phyloP scores from a whole-genome alignment of 1,139 yeast genomes.

The Nakaseomyces uthaithaninus region DNA sequence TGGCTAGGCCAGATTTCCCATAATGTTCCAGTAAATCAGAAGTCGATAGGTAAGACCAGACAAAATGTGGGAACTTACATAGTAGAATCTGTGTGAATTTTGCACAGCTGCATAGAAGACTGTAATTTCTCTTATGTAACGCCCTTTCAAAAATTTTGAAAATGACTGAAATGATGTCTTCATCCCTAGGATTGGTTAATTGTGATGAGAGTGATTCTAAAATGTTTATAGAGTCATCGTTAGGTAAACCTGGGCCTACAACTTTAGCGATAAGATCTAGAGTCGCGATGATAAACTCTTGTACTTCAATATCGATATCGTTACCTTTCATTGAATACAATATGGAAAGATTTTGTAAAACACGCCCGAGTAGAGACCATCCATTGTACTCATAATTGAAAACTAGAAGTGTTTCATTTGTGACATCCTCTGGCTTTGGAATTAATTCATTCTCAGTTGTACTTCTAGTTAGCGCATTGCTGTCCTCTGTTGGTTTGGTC shows the following conservation, averaged over 20 bases:
- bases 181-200: constrained; percentile 21
- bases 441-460: constrained; percentile 11
- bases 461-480: not conserved
- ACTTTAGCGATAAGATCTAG: constrained; percentile 46
- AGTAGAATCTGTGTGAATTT: constrained; percentile 45
- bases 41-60: constrained; percentile 71
- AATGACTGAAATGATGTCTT: constrained; percentile 62
- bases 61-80: constrained; percentile 49
- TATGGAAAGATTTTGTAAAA: constrained; percentile 54
- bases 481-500: constrained; percentile 19
- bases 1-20: constrained; percentile 63
- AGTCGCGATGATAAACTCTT: constrained; percentile 40
- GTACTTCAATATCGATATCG: constrained; percentile 21
- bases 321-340: constrained; percentile 29
- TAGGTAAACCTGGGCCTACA: constrained; percentile 36
- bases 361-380: constrained; percentile 77
- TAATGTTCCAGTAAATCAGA: constrained; percentile 57
- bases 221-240: constrained; percentile 37
- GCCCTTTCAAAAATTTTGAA: constrained; percentile 63
- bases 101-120: constrained; percentile 42
- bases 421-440: not conserved
- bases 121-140: constrained; percentile 46
- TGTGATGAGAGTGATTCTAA: constrained; percentile 40
- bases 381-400: constrained; percentile 74
- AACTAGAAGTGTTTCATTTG: constrained; percentile 36